Conservation (phyloP, 1,139 yeast species). For the Candida tetrigidarum region DNA sequence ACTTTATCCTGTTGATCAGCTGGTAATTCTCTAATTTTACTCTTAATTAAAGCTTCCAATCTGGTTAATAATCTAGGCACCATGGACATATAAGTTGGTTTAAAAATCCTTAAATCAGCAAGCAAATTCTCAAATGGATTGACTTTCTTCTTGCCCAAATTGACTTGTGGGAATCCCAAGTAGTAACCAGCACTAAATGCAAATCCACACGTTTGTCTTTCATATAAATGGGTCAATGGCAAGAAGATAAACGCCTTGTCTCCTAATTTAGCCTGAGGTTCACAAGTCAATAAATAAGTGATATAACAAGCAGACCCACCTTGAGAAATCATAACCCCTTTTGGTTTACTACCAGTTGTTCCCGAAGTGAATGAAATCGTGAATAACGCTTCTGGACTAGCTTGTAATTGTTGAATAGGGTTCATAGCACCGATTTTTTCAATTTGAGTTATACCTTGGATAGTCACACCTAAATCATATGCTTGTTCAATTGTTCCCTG, state of each 20-base stretch:
- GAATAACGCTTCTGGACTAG: conserved; percentile 54
- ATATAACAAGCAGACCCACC: conserved; percentile 51
- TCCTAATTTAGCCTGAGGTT: conserved; percentile 20
- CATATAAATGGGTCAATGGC: conserved; percentile 44
- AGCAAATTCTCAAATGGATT: conserved; percentile 17
- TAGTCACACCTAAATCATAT: conserved; percentile 22
- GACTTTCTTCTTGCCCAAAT: conserved; percentile 15
- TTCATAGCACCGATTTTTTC: conserved; percentile 51
- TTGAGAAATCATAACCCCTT: conserved; percentile 67
- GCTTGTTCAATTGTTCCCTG: conserved; percentile 22
- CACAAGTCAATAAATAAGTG: conserved; percentile 23
- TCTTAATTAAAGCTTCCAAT: conserved; percentile 44
- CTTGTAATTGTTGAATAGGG: conserved; percentile 49
- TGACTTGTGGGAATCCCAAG: conserved; percentile 44
- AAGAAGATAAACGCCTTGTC: conserved; percentile 30
- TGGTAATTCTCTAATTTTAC: conserved; percentile 26
- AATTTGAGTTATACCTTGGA: conserved; percentile 52
- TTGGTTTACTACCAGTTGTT: conserved; percentile 66
- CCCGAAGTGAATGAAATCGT: conserved; percentile 79
- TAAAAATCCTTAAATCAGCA: conserved; percentile 33
- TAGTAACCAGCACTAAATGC: conserved; percentile 39
- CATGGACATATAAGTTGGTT: conserved; percentile 37
- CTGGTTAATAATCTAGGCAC: conserved; percentile 39
- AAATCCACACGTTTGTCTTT: conserved; percentile 36
- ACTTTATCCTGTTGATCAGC: conserved; percentile 21